phyloP scores from a whole-genome alignment of 441 rosid genomes.

The Adansonia rubrostipa region DNA sequence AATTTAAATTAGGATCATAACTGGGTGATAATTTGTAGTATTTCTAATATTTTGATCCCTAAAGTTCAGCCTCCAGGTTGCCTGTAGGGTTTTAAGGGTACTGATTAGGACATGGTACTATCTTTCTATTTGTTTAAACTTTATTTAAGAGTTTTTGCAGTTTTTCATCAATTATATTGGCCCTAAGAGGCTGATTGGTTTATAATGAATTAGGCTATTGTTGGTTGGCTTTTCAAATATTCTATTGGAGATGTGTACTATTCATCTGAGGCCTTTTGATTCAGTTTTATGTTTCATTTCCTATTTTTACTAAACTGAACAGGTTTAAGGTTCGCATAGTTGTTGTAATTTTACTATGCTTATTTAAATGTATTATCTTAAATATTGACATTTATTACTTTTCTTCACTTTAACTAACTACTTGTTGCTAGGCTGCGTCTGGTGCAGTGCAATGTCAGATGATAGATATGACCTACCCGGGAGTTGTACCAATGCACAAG shows the following conservation, averaged over 20 bases:
- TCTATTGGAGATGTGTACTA: neutral
- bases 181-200: conserved; percentile 1
- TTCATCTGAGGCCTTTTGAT: neutral
- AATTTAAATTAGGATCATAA: neutral
- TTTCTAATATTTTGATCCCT: neutral
- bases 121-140: neutral
- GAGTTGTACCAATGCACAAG: conserved; percentile 98
- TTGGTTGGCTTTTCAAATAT: conserved; percentile 6
- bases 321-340: neutral
- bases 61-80: neutral
- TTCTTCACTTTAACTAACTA: conserved; percentile 8
- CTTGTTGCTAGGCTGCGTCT: conserved; percentile 77
- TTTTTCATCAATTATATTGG: neutral
- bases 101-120: neutral
- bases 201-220: neutral
- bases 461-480: conserved; percentile 95
- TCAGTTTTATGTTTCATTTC: neutral
- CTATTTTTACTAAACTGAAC: neutral
- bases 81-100: neutral
- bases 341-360: neutral
- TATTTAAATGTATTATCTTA: neutral
- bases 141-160: neutral
- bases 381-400: neutral
- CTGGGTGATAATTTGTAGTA: neutral
- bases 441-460: conserved; percentile 99